Conservation (phyloP, 768 basidiomycete species). For the Naematelia aurantialba region DNA sequence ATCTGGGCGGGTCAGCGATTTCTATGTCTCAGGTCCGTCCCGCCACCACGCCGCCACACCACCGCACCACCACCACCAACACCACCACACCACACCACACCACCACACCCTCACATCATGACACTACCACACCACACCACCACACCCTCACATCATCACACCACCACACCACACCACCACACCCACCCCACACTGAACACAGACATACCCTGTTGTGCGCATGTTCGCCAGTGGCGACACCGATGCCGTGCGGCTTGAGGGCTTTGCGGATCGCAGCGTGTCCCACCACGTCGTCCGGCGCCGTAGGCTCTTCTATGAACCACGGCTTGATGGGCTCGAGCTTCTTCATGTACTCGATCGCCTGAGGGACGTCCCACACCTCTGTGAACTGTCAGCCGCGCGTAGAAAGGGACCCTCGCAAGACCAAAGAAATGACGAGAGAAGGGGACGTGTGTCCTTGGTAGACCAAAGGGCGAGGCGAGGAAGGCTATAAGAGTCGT, state of each 20-base stretch:
- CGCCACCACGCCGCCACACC: no score
- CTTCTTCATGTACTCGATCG: slow-evolving; percentile 82
- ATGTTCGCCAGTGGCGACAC: slow-evolving; percentile 91
- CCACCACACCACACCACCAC: no score
- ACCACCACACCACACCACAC: no score
- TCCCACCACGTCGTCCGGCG: slow-evolving; percentile 83
- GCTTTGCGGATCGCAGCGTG: slow-evolving; percentile 59
- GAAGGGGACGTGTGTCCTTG: no score
- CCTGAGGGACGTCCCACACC: slow-evolving; percentile 71
- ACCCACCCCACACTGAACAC: no score
- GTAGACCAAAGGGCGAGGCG: no score
- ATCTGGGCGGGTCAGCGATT: slow-evolving; percentile 19
- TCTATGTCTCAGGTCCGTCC: neutral
- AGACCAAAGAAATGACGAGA: neutral
- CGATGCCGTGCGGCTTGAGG: slow-evolving; percentile 73
- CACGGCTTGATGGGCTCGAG: slow-evolving; percentile 80
- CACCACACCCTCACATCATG: no score
- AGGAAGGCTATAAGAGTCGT: no score
- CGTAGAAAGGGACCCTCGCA: neutral
- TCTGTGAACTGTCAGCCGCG: no score
- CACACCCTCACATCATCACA: no score
- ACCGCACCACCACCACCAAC: no score
- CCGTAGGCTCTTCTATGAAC: slow-evolving; percentile 95
- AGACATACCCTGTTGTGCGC: slow-evolving; percentile 66
- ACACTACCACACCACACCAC: no score